These are phyloP conservation scores for Apophysomyces elegans DNA, from an alignment of 371 early-diverging fungal species.

Conservation along the genomic window DNA sequence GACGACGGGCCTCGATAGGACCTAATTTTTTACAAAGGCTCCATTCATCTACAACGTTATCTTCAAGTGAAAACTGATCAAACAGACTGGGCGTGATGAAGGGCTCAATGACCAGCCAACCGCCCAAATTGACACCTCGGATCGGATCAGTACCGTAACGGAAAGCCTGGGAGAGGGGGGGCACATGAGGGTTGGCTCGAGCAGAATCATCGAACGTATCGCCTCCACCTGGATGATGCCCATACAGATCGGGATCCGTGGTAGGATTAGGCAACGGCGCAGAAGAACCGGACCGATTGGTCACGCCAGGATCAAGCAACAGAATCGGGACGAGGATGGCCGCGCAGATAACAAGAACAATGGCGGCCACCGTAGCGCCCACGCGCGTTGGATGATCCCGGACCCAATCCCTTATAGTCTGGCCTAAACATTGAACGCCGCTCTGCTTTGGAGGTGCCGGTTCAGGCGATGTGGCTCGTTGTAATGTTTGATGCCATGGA, in stretches of 20 bases:
- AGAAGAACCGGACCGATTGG: background rate
- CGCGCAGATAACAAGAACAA: background rate
- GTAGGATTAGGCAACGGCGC: background rate
- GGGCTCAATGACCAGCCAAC: conserved; percentile 76
- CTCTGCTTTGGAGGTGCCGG: background rate
- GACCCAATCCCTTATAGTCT: background rate
- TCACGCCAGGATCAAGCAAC: background rate
- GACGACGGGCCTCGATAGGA: conserved; percentile 52
- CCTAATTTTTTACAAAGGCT: conserved; percentile 63
- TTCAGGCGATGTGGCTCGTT: background rate
- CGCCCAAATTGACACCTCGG: conserved; percentile 77
- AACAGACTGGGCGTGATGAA: conserved; percentile 76
- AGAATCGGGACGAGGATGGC: background rate
- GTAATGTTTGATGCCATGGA: background rate
- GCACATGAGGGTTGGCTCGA: conserved; percentile 41
- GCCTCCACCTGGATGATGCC: background rate
- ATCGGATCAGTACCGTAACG: conserved; percentile 56
- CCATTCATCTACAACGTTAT: conserved; percentile 66
- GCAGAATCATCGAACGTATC: conserved; percentile 38
- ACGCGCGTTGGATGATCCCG: background rate
- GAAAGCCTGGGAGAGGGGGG: conserved; percentile 57
- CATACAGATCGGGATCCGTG: background rate
- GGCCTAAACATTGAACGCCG: background rate
- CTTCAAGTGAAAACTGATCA: conserved; percentile 54
- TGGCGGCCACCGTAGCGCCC: background rate